phyloP scores from a whole-genome alignment of 805 yeast genomes.

The Brettanomyces bruxellensis region DNA sequence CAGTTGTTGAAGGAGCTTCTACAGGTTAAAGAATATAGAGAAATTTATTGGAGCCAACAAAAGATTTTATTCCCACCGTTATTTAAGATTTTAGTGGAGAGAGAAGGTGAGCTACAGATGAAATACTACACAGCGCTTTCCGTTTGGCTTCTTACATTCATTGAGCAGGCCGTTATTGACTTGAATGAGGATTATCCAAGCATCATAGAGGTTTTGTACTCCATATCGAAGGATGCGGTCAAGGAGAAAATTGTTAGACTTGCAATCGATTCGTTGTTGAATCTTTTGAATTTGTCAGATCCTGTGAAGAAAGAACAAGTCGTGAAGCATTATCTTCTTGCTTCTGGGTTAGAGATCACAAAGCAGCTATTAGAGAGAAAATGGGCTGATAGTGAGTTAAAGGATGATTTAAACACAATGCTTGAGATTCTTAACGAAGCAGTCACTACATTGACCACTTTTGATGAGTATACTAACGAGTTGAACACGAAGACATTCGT shows the following conservation, averaged over 20 bases:
- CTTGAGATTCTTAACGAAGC: conserved; percentile 57
- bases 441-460: conserved; percentile 73
- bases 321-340: conserved; percentile 60
- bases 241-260: conserved; percentile 88
- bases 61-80: conserved; percentile 39
- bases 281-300: conserved; percentile 35
- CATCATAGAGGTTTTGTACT: conserved; percentile 42
- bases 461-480: conserved; percentile 87
- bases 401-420: conserved; percentile 56
- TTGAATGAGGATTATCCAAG: conserved; percentile 45
- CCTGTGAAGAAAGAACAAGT: conserved; percentile 31
- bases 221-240: conserved; percentile 67
- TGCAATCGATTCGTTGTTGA: conserved; percentile 64
- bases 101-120: conserved; percentile 58
- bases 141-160: conserved; percentile 82
- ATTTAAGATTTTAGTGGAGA: conserved; percentile 34
- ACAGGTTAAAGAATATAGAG: conserved; percentile 43
- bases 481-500: conserved; percentile 66
- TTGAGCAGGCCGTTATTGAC: conserved; percentile 36
- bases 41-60: conserved; percentile 38
- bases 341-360: conserved; percentile 63
- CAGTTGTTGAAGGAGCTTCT: conserved; percentile 60
- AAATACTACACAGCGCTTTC: conserved; percentile 72
- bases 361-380: conserved; percentile 73
- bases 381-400: conserved; percentile 90